Base-by-base conservation (phyloP, 257 asterid species). In the Gentiana straminea region DNA sequence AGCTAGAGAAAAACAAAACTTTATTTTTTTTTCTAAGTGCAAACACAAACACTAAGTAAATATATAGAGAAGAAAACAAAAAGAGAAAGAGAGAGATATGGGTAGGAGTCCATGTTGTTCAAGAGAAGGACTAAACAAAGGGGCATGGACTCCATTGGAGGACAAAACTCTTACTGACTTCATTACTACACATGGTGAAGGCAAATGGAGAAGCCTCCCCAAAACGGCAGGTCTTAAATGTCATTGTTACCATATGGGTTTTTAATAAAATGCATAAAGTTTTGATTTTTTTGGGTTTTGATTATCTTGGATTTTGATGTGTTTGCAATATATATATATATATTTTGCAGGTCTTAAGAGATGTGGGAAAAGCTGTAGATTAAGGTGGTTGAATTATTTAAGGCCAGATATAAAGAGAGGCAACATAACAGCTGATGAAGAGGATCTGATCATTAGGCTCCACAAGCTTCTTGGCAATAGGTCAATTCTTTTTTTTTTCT, bases 131-230 rank as follows among this genome's bases (percentile, higher is more conserved):
- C 6, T 72, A 37, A 68, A 71, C 73, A 61, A 66, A 49, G 86
- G 80, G 52, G 73, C 80, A 35, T 80, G 83, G 83, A 74, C 72
- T 66, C 54, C 70, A 15, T 68, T 52, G 48, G 83, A 80, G 69
- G 83, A 77, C 48, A 74, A 63, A 64, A 71, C 51, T 58, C 68
- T 80, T 4, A 71, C 57, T 3, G 66, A 54, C 15, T 69, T 73
- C 12, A 57, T 74, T 59, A 35, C 61, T 13, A 35, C 64, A 69
- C 70, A 73, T 12, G 81, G 81, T 4, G 61, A 79, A 49, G 75
- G 68, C 45, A 70, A 60, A 48, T 79, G 85, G 82, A 53, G 71
- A 12, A 51, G 65, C 64, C 66, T 76, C 49, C 76, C 80, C 43
- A 59, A 68, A 37, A 61, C 54, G 68, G 73, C 82, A 70, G 82